Evolutionary conservation across 75 land plant genomes (phyloP).

Genomic region (Pinus tabuliformis): DNA sequence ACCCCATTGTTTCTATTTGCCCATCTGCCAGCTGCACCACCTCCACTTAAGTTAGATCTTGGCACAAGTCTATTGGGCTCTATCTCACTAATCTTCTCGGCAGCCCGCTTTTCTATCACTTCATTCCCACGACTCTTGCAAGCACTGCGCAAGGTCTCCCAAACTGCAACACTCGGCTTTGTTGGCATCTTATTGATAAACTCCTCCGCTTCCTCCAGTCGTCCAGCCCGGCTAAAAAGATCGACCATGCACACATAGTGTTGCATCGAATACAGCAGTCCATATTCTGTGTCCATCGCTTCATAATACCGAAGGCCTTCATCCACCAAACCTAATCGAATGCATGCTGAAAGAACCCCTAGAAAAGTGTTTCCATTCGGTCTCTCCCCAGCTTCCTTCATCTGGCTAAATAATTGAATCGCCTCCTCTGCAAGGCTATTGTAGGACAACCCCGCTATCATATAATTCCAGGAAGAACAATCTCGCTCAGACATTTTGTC

Average conservation of each 20-base stretch:
- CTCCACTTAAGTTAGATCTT: not conserved
- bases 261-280: not conserved
- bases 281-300: conserved; percentile 5
- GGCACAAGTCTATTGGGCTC: not conserved
- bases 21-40: not conserved
- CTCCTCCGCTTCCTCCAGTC: conserved; percentile 4
- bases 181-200: conserved; percentile 3
- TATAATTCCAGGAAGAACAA: conserved; percentile 8
- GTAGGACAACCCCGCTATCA: conserved; percentile 13
- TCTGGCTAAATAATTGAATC: not conserved
- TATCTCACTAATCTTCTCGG: not conserved
- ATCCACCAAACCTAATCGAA: conserved; percentile 7
- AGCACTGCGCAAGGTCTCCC: conserved; percentile 8
- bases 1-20: not conserved
- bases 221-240: not conserved
- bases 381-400: conserved; percentile 6
- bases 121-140: conserved; percentile 10
- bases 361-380: conserved; percentile 12
- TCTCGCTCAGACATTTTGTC: conserved; percentile 8
- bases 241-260: conserved; percentile 15
- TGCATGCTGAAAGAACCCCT: not conserved
- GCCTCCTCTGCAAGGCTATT: not conserved
- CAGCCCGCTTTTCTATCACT: conserved; percentile 10
- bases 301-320: conserved; percentile 1
- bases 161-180: not conserved